Conservation (phyloP, 2,329 filamentous ascomycete genomes). For the Stachybotrys chlorohalonatus region DNA sequence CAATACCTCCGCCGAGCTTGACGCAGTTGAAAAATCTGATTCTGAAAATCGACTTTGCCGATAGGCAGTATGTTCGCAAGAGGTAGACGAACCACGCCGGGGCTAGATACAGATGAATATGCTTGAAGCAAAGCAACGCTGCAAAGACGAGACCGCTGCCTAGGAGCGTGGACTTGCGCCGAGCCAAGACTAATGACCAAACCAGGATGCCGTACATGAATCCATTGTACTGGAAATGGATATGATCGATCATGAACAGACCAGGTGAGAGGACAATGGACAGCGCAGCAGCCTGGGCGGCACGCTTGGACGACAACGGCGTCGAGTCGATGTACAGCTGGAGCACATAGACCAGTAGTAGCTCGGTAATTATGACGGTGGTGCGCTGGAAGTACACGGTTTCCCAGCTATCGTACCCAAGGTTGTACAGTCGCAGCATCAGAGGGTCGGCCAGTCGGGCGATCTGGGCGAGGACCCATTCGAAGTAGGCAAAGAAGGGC, state of each 20-base stretch:
- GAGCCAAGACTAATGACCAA: conserved; percentile 74
- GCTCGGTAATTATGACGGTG: conserved; percentile 80
- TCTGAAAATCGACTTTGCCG: conserved; percentile 63
- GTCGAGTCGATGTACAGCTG: conserved; percentile 71
- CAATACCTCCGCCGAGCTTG: conserved; percentile 70
- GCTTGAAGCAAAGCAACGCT: conserved; percentile 82
- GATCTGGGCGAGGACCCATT: conserved; percentile 80
- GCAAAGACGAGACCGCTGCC: conserved; percentile 78
- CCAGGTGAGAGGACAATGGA: conserved; percentile 89
- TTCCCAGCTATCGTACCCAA: conserved; percentile 85
- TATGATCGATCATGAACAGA: conserved; percentile 93
- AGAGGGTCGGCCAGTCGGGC: conserved; percentile 68
- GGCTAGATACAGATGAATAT: conserved; percentile 94
- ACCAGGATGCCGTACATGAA: conserved; percentile 89
- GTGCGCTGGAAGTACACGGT: conserved; percentile 87
- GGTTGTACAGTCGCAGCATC: conserved; percentile 73
- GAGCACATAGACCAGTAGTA: conserved; percentile 75
- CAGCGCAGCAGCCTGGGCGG: conserved; percentile 77
- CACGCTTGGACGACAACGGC: conserved; percentile 54
- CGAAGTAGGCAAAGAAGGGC: conserved; percentile 95
- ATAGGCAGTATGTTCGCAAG: conserved; percentile 81
- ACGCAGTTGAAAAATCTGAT: conserved; percentile 71
- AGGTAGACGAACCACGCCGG: conserved; percentile 94
- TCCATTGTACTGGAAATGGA: conserved; percentile 98
- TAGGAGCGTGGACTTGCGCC: conserved; percentile 65